phyloP scores from a whole-genome alignment of 2,329 filamentous ascomycete species.

The Exophiala xenobiotica region DNA sequence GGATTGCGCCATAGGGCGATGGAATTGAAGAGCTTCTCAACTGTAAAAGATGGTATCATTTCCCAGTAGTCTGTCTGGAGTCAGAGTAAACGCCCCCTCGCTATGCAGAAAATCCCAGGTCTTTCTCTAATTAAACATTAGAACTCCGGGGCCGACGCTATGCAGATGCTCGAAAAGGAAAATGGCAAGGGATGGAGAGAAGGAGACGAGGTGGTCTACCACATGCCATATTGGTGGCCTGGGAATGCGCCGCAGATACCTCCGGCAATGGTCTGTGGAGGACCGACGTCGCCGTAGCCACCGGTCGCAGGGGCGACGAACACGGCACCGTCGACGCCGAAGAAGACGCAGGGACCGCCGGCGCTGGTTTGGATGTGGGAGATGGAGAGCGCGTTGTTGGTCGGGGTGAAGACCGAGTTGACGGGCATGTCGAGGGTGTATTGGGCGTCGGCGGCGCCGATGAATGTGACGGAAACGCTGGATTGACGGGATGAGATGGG shows the following conservation, averaged over 20 bases:
- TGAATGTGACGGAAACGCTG: slow-evolving; percentile 12
- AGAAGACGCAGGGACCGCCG: slow-evolving; percentile 20
- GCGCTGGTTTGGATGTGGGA: slow-evolving; percentile 17
- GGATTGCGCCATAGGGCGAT: not conserved
- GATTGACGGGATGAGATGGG: slow-evolving; percentile 3
- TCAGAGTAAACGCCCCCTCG: not conserved
- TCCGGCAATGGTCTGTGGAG: slow-evolving; percentile 24
- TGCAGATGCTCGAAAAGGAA: not conserved
- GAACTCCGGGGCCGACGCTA: not conserved
- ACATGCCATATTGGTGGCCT: slow-evolving; percentile 15
- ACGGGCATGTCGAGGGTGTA: slow-evolving; percentile 18
- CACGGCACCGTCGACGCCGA: slow-evolving; percentile 23
- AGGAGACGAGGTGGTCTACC: slow-evolving; percentile 2
- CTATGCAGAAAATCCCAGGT: not conserved
- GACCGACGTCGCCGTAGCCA: slow-evolving; percentile 21
- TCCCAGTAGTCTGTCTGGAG: not conserved
- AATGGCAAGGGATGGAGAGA: not conserved
- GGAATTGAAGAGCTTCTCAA: not conserved
- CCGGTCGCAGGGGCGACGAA: slow-evolving; percentile 9
- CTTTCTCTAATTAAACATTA: no score
- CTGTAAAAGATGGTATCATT: not conserved
- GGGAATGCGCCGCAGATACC: slow-evolving; percentile 21
- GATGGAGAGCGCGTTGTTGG: slow-evolving; percentile 17
- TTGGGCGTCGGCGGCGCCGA: slow-evolving; percentile 21
- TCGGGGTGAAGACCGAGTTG: slow-evolving; percentile 17